Conservation (phyloP, 768 basidiomycete genomes). For the Lactifluus piperatus region DNA sequence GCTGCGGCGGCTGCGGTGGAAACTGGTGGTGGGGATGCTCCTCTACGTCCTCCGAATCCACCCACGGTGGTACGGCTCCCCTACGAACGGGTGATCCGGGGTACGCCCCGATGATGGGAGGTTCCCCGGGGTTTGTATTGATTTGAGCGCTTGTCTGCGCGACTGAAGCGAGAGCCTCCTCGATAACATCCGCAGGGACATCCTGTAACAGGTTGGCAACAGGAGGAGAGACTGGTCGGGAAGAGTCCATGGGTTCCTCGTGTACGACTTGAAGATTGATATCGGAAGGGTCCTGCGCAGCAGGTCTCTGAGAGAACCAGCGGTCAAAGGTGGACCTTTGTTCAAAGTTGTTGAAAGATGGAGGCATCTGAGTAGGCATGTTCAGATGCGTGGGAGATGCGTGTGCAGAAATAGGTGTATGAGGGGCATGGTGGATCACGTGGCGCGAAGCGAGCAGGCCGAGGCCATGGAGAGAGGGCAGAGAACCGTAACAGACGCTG, state of each 20-base stretch:
- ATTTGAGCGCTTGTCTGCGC: conserved; percentile 6
- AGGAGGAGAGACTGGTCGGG: conserved; percentile 5
- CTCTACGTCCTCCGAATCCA: background rate
- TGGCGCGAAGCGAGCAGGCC: conserved; percentile 19
- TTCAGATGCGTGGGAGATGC: conserved; percentile 5
- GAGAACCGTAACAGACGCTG: conserved; percentile 11
- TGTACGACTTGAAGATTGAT: background rate
- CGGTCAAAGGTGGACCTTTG: conserved; percentile 10
- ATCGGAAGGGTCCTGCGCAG: background rate
- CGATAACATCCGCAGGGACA: conserved; percentile 2
- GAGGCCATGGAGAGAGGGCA: conserved; percentile 19
- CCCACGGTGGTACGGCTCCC: conserved; percentile 24
- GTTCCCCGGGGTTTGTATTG: conserved; percentile 27
- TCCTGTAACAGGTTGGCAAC: background rate
- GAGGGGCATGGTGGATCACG: conserved; percentile 13
- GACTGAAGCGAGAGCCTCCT: conserved; percentile 1
- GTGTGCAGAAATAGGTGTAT: conserved; percentile 10
- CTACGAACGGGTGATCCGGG: conserved; percentile 29
- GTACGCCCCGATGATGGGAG: conserved; percentile 37
- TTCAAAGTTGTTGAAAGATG: conserved; percentile 2
- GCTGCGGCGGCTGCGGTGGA: background rate
- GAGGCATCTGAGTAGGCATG: conserved; percentile 4
- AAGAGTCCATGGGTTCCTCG: conserved; percentile 14
- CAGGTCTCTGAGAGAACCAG: conserved; percentile 12
- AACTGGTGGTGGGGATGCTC: background rate